Base-by-base conservation (phyloP, 1,284 basidiomycete genomes). In the Leucoagaricus sp. region DNA sequence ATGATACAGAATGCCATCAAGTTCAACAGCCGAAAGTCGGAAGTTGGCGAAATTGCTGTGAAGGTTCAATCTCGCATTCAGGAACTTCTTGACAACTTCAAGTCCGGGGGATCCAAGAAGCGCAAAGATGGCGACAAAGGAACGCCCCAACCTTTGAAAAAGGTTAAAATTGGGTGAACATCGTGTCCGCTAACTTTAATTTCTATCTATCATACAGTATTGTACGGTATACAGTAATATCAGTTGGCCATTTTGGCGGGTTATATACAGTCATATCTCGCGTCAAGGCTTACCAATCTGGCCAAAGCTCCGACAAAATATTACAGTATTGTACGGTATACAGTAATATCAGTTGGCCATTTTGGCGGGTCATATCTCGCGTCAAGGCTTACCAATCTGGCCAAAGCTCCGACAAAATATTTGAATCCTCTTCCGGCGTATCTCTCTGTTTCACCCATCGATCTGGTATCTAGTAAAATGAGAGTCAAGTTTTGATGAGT, bases 361-460 rank as follows among this genome's bases (percentile, higher is more conserved):
- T 54, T 25, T 47, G 40, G 44, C n/a, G n/a, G n/a, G 25, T 25
- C 19, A 12, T 36, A 54, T 52, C 40, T 46, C n/a, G 51, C 9
- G 15, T 25, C 2, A 29, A 19, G 38, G 25, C 34, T 61, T 70
- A 80, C 76, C 77, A 78, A 61, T 77, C 78, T 9, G 76, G 76
- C 76, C 77, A 78, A 25, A 78, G 63, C 49, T 80, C 78, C 23
- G 69, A 66, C 7, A 78, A 66, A 42, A 75, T 76, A 58, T 83
- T 82, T 13, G 82, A 75, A 60, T 91, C 89, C 65, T 90, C 87
- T 65, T 93, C 89, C 0, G 87, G 82, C 0, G 79, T 76, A 64
- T 93, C 89, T 55, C 80, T 83, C 59, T 86, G 85, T 69, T 93
- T 93, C 88, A 91, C 89, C 91, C 91, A 93, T 51, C 91, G 81